phyloP scores from a whole-genome alignment of 129 eudicot species.

The Daucus carota region DNA sequence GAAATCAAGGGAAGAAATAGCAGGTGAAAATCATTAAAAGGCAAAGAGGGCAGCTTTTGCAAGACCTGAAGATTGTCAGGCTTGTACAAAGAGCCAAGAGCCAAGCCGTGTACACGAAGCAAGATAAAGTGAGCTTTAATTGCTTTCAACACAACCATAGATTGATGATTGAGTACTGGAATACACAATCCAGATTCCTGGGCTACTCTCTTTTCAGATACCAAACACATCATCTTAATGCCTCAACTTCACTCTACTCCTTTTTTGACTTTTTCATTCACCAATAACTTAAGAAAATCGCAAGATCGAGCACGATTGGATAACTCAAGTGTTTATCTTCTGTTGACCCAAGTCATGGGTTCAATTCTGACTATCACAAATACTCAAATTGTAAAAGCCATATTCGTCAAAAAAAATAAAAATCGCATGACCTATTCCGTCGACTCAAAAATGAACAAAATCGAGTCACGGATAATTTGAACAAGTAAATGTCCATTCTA shows the following conservation, averaged over 20 bases:
- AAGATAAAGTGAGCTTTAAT: not conserved
- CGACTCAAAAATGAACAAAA: too few relatives aligned
- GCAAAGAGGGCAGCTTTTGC: slow-evolving; percentile 3
- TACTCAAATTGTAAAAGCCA: too few relatives aligned
- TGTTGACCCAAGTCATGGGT: too few relatives aligned
- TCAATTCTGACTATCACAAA: too few relatives aligned
- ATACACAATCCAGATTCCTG: not conserved
- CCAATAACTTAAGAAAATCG: too few relatives aligned
- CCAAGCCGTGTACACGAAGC: slow-evolving; percentile 5
- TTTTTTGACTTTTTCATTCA: not conserved
- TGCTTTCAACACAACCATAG: not conserved
- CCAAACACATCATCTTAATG: not conserved
- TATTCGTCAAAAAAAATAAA: too few relatives aligned
- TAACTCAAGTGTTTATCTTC: too few relatives aligned
- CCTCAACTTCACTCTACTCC: not conserved
- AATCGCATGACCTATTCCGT: too few relatives aligned
- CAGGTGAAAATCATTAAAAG: slow-evolving; percentile 8
- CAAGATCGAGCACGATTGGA: too few relatives aligned
- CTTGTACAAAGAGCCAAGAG: not conserved
- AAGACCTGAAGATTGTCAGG: not conserved
- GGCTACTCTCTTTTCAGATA: not conserved
- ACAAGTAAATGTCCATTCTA: not conserved
- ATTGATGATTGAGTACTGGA: not conserved
- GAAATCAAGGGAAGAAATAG: not conserved
- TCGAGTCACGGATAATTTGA: too few relatives aligned